Base-by-base conservation (phyloP, 164 flowering plant genomes). In the Umbellularia californica region DNA sequence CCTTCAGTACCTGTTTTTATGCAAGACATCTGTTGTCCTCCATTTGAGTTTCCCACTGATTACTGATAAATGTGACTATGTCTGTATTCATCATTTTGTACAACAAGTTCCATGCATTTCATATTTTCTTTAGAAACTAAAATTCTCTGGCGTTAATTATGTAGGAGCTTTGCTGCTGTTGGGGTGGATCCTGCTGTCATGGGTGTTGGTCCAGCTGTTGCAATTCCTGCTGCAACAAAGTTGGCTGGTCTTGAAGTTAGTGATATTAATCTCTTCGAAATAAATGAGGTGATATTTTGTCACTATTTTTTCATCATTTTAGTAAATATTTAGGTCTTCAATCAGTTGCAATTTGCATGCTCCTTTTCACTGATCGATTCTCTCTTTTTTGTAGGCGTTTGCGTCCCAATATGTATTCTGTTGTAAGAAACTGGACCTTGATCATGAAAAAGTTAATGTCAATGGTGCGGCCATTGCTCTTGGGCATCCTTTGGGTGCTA, bases 391-490 rank as follows among this genome's bases (percentile, higher is more conserved):
- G 15, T 82, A 95, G 98, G 99, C 98, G 73, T 95, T 95, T 86
- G 97, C 92, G 12, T 95, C 99, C 58, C 99, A 95, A 66, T 93
- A 71, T 84, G 86, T 93, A 1, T 95, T 93, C 70, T 95, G 98
- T 79, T 85, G 83, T 23, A 93, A 95, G 77, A 90, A 95, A 85
- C 82, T 95, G 78, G 94, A 76, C 58, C 90, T 95, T 65, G 95
- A 95, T 82, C 92, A 93, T 51, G 89, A 88, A 71, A 95, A 92
- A 87, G 88, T 95, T 23, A 95, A 95, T 85, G 99, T 95, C 2
- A 95, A 95, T 82, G 99, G 99, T 80, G 99, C 98, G 76, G 98
- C 99, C 47, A 88, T 95, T 84, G 99, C 99, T 51, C 70, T 95
- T 77, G 99, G 98, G 62, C 99, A 95, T 85, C 99, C 98, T 70